phyloP scores from a whole-genome alignment of 1,139 yeast species.

The Yamadazyma oceani region DNA sequence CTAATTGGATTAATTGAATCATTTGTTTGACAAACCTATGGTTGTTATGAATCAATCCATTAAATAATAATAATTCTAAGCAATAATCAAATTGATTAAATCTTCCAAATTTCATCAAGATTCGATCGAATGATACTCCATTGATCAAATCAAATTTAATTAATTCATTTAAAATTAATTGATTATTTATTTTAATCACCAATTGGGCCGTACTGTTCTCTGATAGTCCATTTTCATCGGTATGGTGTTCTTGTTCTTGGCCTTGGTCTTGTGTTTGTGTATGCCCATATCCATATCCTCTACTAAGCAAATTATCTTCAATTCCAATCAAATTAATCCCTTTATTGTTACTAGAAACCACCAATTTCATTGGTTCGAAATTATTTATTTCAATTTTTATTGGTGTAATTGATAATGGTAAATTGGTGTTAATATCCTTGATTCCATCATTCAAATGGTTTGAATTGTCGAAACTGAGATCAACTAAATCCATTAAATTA shows the following conservation, averaged over 20 bases:
- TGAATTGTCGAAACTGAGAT: slow-evolving; percentile 22
- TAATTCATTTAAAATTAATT: slow-evolving; percentile 37
- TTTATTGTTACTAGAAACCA: slow-evolving; percentile 10
- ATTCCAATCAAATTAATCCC: slow-evolving; percentile 33
- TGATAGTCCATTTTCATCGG: slow-evolving; percentile 13
- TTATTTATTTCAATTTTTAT: slow-evolving; percentile 28
- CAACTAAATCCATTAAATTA: slow-evolving; percentile 31
- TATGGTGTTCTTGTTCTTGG: slow-evolving; percentile 4
- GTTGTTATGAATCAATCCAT: slow-evolving; percentile 27
- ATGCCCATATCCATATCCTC: too few species aligned
- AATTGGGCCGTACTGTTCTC: not conserved
- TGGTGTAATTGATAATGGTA: slow-evolving; percentile 22
- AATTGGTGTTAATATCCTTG: slow-evolving; percentile 19
- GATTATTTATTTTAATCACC: slow-evolving; percentile 27
- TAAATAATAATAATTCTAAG: slow-evolving; percentile 40
- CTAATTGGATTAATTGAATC: slow-evolving; percentile 27
- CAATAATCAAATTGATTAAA: slow-evolving; percentile 40
- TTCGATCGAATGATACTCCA: slow-evolving; percentile 17
- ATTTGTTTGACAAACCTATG: slow-evolving; percentile 3
- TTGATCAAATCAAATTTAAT: slow-evolving; percentile 40
- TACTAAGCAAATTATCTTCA: slow-evolving; percentile 30
- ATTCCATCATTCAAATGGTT: slow-evolving; percentile 21
- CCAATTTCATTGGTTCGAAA: slow-evolving; percentile 32
- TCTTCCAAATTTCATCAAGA: slow-evolving; percentile 25
- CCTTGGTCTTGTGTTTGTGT: too few species aligned